Evolutionary conservation across 2,329 filamentous ascomycete genomes (phyloP).

Genomic region (Epichloe elymi): DNA sequence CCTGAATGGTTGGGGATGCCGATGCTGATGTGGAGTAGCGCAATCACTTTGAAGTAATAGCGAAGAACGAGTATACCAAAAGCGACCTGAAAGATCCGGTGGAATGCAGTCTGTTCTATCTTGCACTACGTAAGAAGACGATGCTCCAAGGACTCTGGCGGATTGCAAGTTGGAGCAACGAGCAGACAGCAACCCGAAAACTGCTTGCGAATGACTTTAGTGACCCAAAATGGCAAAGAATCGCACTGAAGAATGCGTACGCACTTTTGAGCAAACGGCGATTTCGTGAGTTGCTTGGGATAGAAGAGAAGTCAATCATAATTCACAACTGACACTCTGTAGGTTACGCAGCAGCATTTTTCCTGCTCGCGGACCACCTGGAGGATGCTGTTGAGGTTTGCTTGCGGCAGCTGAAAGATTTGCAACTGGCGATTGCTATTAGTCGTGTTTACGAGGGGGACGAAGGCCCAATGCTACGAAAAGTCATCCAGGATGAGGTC

Average conservation of each 20-base stretch:
- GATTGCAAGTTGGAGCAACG: slow-evolving; percentile 79
- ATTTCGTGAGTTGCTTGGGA: slow-evolving; percentile 46
- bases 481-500: slow-evolving; percentile 67
- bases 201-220: slow-evolving; percentile 85
- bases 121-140: slow-evolving; percentile 81
- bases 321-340: neutral
- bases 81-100: slow-evolving; percentile 79
- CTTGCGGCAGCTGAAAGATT: slow-evolving; percentile 72
- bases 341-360: slow-evolving; percentile 95
- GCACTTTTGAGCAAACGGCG: slow-evolving; percentile 81
- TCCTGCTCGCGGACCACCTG: slow-evolving; percentile 75
- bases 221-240: slow-evolving; percentile 74
- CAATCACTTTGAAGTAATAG: slow-evolving; percentile 76
- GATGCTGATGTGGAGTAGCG: slow-evolving; percentile 15
- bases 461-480: slow-evolving; percentile 56
- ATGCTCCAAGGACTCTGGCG: slow-evolving; percentile 88
- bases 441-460: slow-evolving; percentile 78
- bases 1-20: neutral
- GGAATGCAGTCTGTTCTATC: slow-evolving; percentile 81
- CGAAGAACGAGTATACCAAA: slow-evolving; percentile 84
- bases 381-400: slow-evolving; percentile 79
- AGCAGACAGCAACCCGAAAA: slow-evolving; percentile 67
- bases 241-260: slow-evolving; percentile 92
- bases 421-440: slow-evolving; percentile 82
- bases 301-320: neutral